phyloP scores from a whole-genome alignment of 768 basidiomycete species.

The Tulasnella sp. region DNA sequence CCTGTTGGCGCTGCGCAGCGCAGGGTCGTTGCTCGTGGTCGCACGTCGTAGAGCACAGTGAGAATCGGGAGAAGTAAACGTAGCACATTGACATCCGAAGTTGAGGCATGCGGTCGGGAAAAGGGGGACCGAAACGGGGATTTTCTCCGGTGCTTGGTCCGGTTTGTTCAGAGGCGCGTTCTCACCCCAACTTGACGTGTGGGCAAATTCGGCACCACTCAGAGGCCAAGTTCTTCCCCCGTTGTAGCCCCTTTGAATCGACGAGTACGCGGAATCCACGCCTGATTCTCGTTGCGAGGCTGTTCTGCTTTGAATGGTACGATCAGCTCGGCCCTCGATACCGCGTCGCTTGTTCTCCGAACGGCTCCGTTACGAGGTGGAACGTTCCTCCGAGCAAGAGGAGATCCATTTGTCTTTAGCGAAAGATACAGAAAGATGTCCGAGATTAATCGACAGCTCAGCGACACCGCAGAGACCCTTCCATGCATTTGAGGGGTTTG shows the following conservation, averaged over 20 bases:
- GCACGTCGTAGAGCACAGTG: not conserved
- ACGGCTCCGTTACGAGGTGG: not conserved
- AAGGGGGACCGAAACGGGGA: not conserved
- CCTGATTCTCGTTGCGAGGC: not conserved
- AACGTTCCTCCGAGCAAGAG: not conserved
- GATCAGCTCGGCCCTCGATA: not conserved
- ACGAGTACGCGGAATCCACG: not conserved
- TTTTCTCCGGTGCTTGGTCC: not conserved
- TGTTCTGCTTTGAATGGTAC: not conserved
- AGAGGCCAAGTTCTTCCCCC: too few relatives aligned
- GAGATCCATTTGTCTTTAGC: not conserved
- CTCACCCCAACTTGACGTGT: not conserved
- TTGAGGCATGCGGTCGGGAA: constrained; percentile 8
- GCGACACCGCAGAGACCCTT: not conserved
- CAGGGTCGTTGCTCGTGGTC: not conserved
- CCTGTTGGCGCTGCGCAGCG: not conserved
- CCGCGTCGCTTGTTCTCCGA: not conserved
- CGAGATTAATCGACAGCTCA: not conserved
- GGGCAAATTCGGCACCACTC: not conserved
- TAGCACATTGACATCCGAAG: constrained; percentile 9
- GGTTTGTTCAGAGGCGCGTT: not conserved
- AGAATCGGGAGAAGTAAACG: not conserved
- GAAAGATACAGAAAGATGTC: not conserved
- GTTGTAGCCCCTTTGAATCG: too few relatives aligned
- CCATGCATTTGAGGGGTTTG: not conserved